Conservation (phyloP, 257 asterid species). For the Przewalskia tangutica region DNA sequence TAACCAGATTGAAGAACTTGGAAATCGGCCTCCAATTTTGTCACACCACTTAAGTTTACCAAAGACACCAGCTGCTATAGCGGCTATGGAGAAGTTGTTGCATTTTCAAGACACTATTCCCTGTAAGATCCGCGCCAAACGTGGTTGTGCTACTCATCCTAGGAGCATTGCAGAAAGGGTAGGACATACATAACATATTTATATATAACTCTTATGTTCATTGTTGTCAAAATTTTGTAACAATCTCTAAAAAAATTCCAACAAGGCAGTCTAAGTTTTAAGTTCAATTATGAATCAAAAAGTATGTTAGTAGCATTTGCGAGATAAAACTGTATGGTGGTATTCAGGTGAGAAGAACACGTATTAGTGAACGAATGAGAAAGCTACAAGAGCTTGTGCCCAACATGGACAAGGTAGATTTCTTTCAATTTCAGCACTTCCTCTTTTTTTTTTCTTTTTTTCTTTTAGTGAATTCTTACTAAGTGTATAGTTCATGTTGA, state of each 20-base stretch:
- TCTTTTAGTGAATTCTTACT: background rate
- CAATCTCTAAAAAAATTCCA: background rate
- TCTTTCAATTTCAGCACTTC: slow-evolving; percentile 24
- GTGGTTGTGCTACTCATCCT: slow-evolving; percentile 96
- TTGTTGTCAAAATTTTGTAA: background rate
- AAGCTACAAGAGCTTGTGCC: slow-evolving; percentile 89
- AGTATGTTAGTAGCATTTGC: background rate
- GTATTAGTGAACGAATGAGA: slow-evolving; percentile 90
- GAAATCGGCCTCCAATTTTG: slow-evolving; percentile 31
- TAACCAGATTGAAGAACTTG: slow-evolving; percentile 33
- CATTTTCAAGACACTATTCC: slow-evolving; percentile 65
- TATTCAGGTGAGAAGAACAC: slow-evolving; percentile 69
- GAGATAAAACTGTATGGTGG: background rate
- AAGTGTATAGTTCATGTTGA: slow-evolving; percentile 7
- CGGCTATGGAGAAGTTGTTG: slow-evolving; percentile 56
- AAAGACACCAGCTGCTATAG: slow-evolving; percentile 39
- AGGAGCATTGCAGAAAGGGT: slow-evolving; percentile 97
- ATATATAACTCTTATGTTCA: slow-evolving; percentile 8
- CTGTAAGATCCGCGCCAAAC: slow-evolving; percentile 79
- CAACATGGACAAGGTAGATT: slow-evolving; percentile 76
- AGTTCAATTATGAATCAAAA: background rate
- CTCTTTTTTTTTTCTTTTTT: background rate
- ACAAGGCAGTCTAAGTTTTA: background rate
- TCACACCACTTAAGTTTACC: slow-evolving; percentile 68
- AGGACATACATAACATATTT: slow-evolving; percentile 3